Base-by-base conservation (phyloP, 371 early-diverging fungal genomes). In the Rhizopus stolonifer region DNA sequence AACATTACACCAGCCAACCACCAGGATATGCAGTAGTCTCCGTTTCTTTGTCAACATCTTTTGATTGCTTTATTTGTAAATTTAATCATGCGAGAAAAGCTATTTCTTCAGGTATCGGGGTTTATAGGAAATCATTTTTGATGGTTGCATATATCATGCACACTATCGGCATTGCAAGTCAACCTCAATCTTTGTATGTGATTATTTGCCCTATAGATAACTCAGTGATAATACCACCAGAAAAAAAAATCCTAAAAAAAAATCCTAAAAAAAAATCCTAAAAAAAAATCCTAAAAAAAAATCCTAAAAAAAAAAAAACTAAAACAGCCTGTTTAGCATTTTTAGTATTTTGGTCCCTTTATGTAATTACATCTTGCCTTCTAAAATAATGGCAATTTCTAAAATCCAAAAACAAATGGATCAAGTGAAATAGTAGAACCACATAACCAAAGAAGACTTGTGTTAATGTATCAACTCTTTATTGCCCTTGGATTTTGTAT, bases 381-480 rank as follows among this genome's bases (percentile, higher is more conserved):
- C n/a, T n/a, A n/a, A n/a, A n/a, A n/a, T n/a, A n/a, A n/a, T n/a
- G n/a, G n/a, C n/a, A n/a, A n/a, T n/a, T n/a, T n/a, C n/a, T n/a
- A n/a, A n/a, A n/a, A n/a, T n/a, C n/a, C n/a, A n/a, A n/a, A n/a
- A n/a, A n/a, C n/a, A n/a, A n/a, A n/a, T n/a, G n/a, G n/a, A n/a
- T n/a, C n/a, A n/a, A 87, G 93, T 29, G 94, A 96, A 51, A 82
- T 96, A 11, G 86, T 96, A 3, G 85, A 91, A 29, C 79, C 89
- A 19, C 66, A 80, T 17, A 82, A 89, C 52, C 86, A 96, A 65
- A 98, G 98, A 31, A 76, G 90, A 15, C 69, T 97, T 18, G 87
- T 91, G 36, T 84, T 92, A n/a, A 74, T 94, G 29, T 93, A 96
- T 68, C 95, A 96, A 66, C 83, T 91, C 56, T 90, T 94, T 46